Evolutionary conservation across 108 stramenopile species (phyloP), one percentile per base, ranked within the genome.

Genomic region (Mayamaea pseudoterrestris): DNA sequence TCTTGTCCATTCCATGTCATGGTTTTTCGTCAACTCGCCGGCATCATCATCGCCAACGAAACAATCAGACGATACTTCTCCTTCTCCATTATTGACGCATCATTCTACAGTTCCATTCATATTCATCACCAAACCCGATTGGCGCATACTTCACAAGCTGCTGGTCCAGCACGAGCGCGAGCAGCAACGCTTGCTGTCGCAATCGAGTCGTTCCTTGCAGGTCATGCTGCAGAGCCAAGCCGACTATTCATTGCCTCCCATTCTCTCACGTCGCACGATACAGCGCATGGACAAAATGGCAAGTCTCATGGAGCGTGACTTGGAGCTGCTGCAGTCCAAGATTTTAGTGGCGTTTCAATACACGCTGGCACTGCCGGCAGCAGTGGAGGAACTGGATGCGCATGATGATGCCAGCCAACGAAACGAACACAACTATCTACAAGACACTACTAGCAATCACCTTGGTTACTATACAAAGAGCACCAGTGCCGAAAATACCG

Each of bases 131-230:
- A 20, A 27, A 9, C 53, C 53, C 23, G 26, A 54, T 4, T 54
- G 53, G 53, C 18, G 13, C 13, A 2, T 30, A 14, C 41, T 54
- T 4, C 41, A 23, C 21, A 28, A n/a, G 4, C 14, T 17, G 2
- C 14, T 73, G 41, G 34, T 25, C 2, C 16, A 56, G 36, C 61
- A 50, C 11, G 50, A 47, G 18, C 25, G 24, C 6, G 61, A 66
- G 41, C 11, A 29, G 16, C 37, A 31, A 3, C 26, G 27, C 14
- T 42, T 53, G 9, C 39, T 75, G 4, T 24, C 41, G 30, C 61
- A 49, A 41, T 36, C 70, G 24, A 68, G 73, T 51, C 43, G 39
- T 16, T 28, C 53, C 9, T 49, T 70, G 57, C 57, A 69, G 21
- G 22, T 35, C 8, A 65, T 63, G 13, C 30, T 52, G 9, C 13